These are phyloP conservation scores for Clarkia xantiana DNA, from an alignment of 345 rosid species.

Conservation along the genomic window DNA sequence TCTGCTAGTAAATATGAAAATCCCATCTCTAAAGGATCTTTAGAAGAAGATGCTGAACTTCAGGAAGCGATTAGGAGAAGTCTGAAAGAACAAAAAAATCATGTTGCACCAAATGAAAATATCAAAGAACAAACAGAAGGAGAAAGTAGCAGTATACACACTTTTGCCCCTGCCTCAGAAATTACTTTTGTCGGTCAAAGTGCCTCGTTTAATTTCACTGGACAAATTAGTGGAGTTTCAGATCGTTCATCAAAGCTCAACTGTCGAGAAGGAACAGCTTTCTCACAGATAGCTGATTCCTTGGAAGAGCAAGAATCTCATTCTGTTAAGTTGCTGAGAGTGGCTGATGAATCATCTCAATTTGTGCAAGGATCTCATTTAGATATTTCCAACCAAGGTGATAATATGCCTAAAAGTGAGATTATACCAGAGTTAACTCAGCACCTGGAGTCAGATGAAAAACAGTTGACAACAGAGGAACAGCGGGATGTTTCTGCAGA, in stretches of 20 bases:
- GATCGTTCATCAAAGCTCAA: slow-evolving; percentile 5
- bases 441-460: slow-evolving; percentile 11
- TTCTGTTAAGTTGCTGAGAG: slow-evolving; percentile 2
- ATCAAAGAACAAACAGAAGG: slow-evolving; percentile 8
- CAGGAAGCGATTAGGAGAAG: slow-evolving; percentile 88
- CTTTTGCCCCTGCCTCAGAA: slow-evolving; percentile 15
- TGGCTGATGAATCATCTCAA: slow-evolving; percentile 12
- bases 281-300: slow-evolving; percentile 8
- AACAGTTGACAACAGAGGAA: slow-evolving; percentile 11
- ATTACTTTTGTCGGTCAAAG: slow-evolving; percentile 11
- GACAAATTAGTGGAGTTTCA: background rate
- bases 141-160: slow-evolving; percentile 12
- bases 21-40: slow-evolving; percentile 25
- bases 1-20: slow-evolving; percentile 16
- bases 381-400: slow-evolving; percentile 1
- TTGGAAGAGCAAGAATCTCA: background rate
- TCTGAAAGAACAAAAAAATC: slow-evolving; percentile 32
- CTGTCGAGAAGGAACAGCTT: slow-evolving; percentile 1
- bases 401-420: slow-evolving; percentile 7
- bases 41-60: slow-evolving; percentile 73
- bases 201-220: slow-evolving; percentile 6
- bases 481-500: slow-evolving; percentile 17
- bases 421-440: slow-evolving; percentile 14
- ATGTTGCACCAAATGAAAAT: slow-evolving; percentile 9
- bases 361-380: no score